A percentile compares a stretch with the other conserved stretches of the same genome.
Evolutionary conservation across 148 eudicot species (phyloP).

Genomic region (Chenopodium album): DNA sequence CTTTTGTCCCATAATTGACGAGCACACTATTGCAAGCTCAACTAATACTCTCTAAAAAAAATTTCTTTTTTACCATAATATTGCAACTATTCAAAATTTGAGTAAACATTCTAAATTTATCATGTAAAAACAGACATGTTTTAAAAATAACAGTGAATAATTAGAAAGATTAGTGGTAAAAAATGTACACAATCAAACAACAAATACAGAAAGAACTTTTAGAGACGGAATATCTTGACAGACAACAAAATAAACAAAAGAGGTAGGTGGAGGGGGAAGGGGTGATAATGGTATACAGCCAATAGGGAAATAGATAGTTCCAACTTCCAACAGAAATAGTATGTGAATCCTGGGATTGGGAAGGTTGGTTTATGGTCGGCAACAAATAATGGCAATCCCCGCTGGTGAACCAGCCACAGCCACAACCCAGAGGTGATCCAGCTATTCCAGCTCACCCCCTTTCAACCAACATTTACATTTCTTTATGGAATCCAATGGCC

Average conservation of each 20-base stretch:
- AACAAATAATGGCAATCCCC: not conserved
- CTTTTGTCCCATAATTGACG: no score
- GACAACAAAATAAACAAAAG: not conserved
- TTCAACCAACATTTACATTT: not conserved
- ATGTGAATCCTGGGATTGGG: not conserved
- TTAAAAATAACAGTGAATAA: no score
- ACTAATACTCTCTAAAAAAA: no score
- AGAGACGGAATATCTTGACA: not conserved
- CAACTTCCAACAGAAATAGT: not conserved
- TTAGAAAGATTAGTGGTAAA: no score
- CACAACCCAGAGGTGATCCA: not conserved
- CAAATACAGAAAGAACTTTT: no score
- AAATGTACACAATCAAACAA: no score
- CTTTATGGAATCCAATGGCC: slow-evolving; percentile 24
- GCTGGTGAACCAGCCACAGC: not conserved
- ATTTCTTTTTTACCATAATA: no score
- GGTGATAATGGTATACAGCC: not conserved
- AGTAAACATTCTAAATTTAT: no score
- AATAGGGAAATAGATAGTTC: not conserved
- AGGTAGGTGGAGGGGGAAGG: not conserved
- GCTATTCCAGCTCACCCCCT: slow-evolving; percentile 12
- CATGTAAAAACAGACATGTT: no score
- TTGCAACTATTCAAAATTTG: no score
- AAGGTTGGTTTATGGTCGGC: not conserved
- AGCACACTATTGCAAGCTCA: no score